Conservation (phyloP, 768 basidiomycete species). For the Phanerochaete carnosa region DNA sequence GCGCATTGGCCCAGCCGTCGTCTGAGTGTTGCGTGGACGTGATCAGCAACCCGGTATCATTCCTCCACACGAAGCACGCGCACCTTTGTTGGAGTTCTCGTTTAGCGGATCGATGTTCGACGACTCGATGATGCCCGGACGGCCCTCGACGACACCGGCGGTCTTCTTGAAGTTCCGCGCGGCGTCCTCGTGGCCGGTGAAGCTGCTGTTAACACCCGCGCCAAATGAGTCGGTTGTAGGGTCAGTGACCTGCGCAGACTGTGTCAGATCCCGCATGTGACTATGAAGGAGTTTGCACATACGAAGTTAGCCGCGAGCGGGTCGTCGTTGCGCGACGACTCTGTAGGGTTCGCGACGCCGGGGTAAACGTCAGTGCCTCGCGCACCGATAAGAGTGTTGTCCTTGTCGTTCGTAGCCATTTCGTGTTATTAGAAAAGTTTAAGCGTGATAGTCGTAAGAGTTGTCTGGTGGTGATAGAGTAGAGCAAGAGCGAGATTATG, state of each 20-base stretch:
- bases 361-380: conserved; percentile 38
- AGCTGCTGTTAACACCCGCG: conserved; percentile 38
- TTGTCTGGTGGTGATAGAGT: not conserved
- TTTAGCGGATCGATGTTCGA: conserved; percentile 51
- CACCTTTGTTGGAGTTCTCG: conserved; percentile 41
- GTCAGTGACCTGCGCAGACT: conserved; percentile 33
- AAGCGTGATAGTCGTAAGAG: conserved; percentile 5
- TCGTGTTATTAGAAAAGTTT: not conserved
- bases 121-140: conserved; percentile 54
- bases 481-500: not conserved
- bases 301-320: conserved; percentile 43
- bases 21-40: conserved; percentile 28
- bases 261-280: not conserved
- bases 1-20: conserved; percentile 40
- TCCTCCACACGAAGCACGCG: not conserved
- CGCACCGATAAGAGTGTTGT: conserved; percentile 21
- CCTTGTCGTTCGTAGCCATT: conserved; percentile 37
- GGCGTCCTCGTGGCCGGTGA: conserved; percentile 38
- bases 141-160: conserved; percentile 49
- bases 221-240: conserved; percentile 37
- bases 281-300: conserved; percentile 14
- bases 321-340: conserved; percentile 31
- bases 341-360: conserved; percentile 44
- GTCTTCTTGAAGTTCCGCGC: conserved; percentile 35
- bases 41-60: not conserved